phyloP scores from a whole-genome alignment of 2,329 filamentous ascomycete species.

The Sphaerostilbella broomeana region DNA sequence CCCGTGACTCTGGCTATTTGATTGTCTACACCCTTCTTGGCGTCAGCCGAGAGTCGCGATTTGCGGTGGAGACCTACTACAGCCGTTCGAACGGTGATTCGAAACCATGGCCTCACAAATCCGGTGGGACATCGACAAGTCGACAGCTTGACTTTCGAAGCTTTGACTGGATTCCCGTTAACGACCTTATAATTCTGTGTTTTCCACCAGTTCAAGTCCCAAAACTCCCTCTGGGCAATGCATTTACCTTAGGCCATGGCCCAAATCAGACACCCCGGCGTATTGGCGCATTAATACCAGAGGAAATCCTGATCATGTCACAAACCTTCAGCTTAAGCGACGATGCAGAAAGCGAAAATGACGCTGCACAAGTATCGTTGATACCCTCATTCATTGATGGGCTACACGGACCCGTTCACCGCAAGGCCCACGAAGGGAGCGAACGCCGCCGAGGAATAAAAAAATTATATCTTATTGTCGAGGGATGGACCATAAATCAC shows the following conservation, averaged over 20 bases:
- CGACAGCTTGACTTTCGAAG: slow-evolving; percentile 5
- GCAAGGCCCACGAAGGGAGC: not conserved
- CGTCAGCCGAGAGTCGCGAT: slow-evolving; percentile 4
- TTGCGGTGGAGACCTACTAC: slow-evolving; percentile 3
- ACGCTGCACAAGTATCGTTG: slow-evolving; percentile 4
- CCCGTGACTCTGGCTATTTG: slow-evolving; percentile 10
- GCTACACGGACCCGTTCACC: not conserved
- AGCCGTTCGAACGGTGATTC: not conserved
- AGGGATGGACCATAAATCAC: slow-evolving; percentile 5
- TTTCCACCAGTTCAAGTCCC: slow-evolving; percentile 7
- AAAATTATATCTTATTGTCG: slow-evolving; percentile 9
- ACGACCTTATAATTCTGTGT: slow-evolving; percentile 7
- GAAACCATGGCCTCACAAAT: not conserved
- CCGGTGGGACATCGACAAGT: not conserved
- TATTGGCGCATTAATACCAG: slow-evolving; percentile 4
- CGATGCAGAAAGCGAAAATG: slow-evolving; percentile 5
- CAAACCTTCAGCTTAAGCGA: not conserved
- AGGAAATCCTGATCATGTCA: slow-evolving; percentile 5
- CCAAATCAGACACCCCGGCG: not conserved
- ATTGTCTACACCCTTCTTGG: slow-evolving; percentile 6
- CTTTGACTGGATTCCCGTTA: slow-evolving; percentile 12
- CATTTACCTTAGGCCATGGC: slow-evolving; percentile 1
- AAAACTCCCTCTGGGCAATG: slow-evolving; percentile 2
- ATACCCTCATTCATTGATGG: slow-evolving; percentile 7
- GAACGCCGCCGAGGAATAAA: not conserved